Conservation (phyloP, 148 eudicot species). For the Agrostemma githago region DNA sequence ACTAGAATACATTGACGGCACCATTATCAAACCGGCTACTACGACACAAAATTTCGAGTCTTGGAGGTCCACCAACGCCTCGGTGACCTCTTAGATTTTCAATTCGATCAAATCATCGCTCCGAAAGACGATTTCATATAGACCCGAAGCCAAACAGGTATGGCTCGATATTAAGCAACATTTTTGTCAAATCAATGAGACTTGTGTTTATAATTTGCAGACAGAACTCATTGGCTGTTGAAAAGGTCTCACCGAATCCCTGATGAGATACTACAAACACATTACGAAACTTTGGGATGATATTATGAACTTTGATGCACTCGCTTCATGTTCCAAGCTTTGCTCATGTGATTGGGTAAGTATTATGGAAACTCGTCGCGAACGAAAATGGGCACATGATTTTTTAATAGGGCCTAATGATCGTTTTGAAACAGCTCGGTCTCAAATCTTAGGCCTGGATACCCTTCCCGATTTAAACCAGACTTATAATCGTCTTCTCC, state of each 20-base stretch:
- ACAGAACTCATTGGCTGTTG: not conserved
- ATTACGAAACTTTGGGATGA: not conserved
- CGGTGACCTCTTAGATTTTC: too few species aligned
- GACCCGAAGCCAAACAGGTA: not conserved
- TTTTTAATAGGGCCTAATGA: not conserved
- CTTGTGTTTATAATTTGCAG: not conserved
- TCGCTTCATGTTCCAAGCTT: not conserved
- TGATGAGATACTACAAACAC: not conserved
- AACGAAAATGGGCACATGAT: not conserved
- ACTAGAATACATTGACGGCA: too few species aligned
- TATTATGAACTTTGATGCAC: not conserved
- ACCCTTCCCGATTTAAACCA: not conserved
- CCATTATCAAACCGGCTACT: too few species aligned
- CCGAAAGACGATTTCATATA: not conserved
- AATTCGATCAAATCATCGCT: constrained; percentile 11
- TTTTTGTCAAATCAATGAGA: not conserved
- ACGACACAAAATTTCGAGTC: too few species aligned
- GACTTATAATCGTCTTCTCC: too few species aligned
- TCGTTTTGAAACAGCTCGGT: not conserved
- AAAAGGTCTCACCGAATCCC: not conserved
- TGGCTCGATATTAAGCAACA: not conserved
- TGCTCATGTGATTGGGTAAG: not conserved
- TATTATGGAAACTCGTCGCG: not conserved
- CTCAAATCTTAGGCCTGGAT: not conserved
- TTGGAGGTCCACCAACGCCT: too few species aligned